Conservation (phyloP, 2,329 filamentous ascomycete genomes). For the Dactylella cylindrospora region DNA sequence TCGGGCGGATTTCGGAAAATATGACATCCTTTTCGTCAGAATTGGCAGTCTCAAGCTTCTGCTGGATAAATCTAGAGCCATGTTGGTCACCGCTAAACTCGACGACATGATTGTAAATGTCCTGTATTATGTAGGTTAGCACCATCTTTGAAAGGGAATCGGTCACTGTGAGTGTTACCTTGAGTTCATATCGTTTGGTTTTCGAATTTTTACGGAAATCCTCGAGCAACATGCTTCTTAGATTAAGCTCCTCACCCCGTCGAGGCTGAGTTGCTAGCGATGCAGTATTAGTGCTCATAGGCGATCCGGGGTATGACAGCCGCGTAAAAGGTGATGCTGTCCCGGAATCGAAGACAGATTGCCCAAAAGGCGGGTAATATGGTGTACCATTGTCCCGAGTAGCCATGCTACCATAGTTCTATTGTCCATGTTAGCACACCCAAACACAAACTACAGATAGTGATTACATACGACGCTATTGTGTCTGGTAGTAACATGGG, state of each 20-base stretch:
- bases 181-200: constrained; percentile 76
- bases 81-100: constrained; percentile 96
- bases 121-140: constrained; percentile 54
- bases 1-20: constrained; percentile 81
- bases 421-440: constrained; percentile 43
- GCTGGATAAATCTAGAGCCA: constrained; percentile 92
- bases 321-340: constrained; percentile 47
- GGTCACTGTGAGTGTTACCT: constrained; percentile 56
- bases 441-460: neutral
- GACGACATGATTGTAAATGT: constrained; percentile 83
- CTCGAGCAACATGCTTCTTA: constrained; percentile 72
- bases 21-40: constrained; percentile 93
- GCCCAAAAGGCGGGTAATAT: constrained; percentile 27
- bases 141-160: neutral
- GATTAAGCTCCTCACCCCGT: constrained; percentile 62
- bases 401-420: constrained; percentile 50
- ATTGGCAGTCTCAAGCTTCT: constrained; percentile 86
- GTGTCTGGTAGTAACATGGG: constrained; percentile 27
- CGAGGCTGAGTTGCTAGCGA: constrained; percentile 52
- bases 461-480: constrained; percentile 37
- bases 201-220: constrained; percentile 78
- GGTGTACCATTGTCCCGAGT: constrained; percentile 36
- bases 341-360: constrained; percentile 44
- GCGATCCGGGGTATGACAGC: constrained; percentile 51
- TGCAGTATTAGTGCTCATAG: constrained; percentile 49